Percentiles rank a stretch among this genome's conserved stretches.
Evolutionary conservation across 192 early-diverging fungal genomes (phyloP).

Genomic region (Entomortierella beljakovae): DNA sequence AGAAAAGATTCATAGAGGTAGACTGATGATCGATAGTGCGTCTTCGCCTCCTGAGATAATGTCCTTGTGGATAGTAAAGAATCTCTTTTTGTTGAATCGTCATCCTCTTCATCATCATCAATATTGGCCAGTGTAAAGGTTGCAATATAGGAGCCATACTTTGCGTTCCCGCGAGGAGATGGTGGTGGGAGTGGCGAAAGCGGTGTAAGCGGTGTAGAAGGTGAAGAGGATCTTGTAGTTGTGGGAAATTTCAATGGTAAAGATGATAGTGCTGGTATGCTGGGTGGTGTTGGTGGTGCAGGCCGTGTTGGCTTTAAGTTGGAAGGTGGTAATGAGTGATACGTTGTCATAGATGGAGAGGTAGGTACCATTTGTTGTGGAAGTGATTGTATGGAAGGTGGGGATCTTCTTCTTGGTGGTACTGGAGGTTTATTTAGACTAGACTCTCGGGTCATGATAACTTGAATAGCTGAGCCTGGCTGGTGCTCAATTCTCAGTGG

Average conservation of each 20-base stretch:
- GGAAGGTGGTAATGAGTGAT: too few relatives aligned
- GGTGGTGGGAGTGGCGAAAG: too few relatives aligned
- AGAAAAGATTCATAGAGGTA: constrained; percentile 22
- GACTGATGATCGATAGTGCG: constrained; percentile 4
- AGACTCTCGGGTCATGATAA: constrained; percentile 8
- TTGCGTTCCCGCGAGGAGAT: not conserved
- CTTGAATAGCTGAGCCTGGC: not conserved
- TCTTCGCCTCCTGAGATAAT: constrained; percentile 2
- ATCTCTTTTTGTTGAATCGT: not conserved
- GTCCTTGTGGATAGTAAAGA: not conserved
- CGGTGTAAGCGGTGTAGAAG: too few relatives aligned
- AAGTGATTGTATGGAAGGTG: not conserved
- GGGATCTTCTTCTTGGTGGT: not conserved
- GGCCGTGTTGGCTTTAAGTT: too few relatives aligned
- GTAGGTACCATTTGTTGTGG: not conserved
- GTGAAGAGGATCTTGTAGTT: too few relatives aligned
- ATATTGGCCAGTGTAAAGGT: not conserved
- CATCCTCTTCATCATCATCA: not conserved
- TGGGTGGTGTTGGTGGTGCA: too few relatives aligned
- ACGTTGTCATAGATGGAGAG: too few relatives aligned
- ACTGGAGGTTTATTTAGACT: not conserved
- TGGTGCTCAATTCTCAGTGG: constrained; percentile 13
- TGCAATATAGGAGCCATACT: constrained; percentile 3
- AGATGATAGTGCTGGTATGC: too few relatives aligned
- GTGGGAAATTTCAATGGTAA: too few relatives aligned